Percentiles rank a stretch among this genome's conserved stretches.
Evolutionary conservation across 768 basidiomycete species (phyloP).

Genomic region (Guyanaporus albipodus): DNA sequence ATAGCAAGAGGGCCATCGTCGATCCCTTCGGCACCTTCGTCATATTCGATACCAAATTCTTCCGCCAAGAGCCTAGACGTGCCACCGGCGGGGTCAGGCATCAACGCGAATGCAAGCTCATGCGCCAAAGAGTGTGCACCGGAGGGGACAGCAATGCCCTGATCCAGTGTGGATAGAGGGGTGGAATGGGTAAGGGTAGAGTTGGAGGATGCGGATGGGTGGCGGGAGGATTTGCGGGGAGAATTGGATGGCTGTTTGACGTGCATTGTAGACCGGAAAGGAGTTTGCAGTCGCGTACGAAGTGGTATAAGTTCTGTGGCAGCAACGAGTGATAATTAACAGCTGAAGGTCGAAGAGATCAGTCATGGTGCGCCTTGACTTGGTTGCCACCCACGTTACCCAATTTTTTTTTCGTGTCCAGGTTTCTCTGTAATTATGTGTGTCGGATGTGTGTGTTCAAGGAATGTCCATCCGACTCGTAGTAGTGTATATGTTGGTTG

Average conservation of each 20-base stretch:
- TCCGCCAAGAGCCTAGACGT: constrained; percentile 72
- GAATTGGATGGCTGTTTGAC: constrained; percentile 25
- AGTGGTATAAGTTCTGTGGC: constrained; percentile 12
- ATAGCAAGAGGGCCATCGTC: constrained; percentile 35
- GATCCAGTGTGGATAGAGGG: constrained; percentile 33
- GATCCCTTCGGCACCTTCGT: constrained; percentile 81
- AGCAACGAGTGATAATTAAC: constrained; percentile 3
- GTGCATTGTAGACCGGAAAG: constrained; percentile 20
- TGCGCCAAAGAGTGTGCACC: constrained; percentile 70
- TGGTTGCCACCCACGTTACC: constrained; percentile 7
- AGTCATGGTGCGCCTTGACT: constrained; percentile 1
- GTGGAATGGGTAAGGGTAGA: constrained; percentile 19
- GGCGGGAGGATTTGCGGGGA: constrained; percentile 30
- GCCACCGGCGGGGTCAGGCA: constrained; percentile 79
- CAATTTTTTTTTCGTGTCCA: constrained; percentile 1
- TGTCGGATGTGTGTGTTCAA: constrained; percentile 16
- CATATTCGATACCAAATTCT: constrained; percentile 87
- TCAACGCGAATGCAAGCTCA: constrained; percentile 80
- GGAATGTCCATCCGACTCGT: constrained; percentile 27
- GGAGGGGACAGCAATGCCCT: constrained; percentile 27
- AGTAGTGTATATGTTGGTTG: constrained; percentile 9
- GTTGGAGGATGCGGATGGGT: constrained; percentile 22
- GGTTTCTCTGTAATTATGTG: constrained; percentile 3
- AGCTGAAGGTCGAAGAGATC: constrained; percentile 14
- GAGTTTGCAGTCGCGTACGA: neutral